A percentile compares a stretch with the other conserved stretches of the same genome.
Conservation (phyloP, 2,329 filamentous ascomycete genomes). For the Trichophyton schoenleinii region DNA sequence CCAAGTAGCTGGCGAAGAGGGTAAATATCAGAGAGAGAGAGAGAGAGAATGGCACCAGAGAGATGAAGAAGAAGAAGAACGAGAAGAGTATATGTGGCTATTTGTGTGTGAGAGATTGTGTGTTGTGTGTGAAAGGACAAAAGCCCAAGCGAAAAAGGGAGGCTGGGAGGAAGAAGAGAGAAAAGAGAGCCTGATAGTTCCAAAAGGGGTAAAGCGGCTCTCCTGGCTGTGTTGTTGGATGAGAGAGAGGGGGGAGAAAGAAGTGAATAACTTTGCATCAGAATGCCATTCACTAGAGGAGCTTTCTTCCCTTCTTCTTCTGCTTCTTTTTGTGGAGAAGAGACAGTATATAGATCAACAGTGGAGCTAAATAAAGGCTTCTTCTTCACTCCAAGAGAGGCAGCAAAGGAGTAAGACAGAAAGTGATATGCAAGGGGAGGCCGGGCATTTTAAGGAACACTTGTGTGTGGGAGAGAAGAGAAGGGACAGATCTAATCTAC, state of each 20-base stretch:
- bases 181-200: constrained; percentile 6
- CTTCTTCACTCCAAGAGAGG: background rate
- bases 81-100: background rate
- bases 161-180: constrained; percentile 10
- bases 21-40: background rate
- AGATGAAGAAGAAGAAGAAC: background rate
- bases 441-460: background rate
- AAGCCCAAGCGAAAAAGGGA: background rate
- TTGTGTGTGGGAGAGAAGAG: background rate
- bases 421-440: background rate
- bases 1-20: background rate
- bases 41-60: background rate
- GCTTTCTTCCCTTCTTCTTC: background rate
- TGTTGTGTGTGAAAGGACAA: constrained; percentile 2
- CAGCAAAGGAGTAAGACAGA: background rate
- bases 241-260: background rate
- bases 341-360: background rate
- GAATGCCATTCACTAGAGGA: background rate
- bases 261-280: background rate
- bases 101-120: background rate
- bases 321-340: background rate
- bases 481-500: background rate
- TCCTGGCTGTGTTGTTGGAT: background rate
- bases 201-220: background rate
- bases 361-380: background rate